Conservation (phyloP, 2,329 filamentous ascomycete species). For the Aspergillus terreus region DNA sequence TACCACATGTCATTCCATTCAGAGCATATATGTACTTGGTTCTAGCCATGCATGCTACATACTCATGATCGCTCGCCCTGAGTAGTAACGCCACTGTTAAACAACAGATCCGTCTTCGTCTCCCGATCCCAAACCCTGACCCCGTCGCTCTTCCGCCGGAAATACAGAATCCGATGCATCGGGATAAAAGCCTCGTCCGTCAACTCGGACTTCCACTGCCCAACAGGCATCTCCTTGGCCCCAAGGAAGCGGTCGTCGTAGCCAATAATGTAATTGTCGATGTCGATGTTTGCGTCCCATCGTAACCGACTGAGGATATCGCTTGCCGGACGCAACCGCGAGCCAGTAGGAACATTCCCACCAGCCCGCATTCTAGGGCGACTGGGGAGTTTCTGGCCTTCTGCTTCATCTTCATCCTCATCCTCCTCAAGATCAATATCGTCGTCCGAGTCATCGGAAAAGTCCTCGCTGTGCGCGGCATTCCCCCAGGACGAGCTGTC, state of each 20-base stretch:
- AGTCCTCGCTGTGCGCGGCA: neutral
- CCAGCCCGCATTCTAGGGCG: neutral
- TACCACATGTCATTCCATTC: too few species aligned
- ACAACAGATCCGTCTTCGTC: conserved; percentile 1
- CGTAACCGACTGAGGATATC: conserved; percentile 4
- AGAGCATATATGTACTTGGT: too few species aligned
- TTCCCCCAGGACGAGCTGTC: neutral
- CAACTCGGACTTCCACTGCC: conserved; percentile 6
- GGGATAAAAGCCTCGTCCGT: conserved; percentile 10
- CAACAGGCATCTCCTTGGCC: conserved; percentile 2
- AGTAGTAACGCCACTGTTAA: neutral
- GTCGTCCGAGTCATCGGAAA: neutral
- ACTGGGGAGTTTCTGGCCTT: neutral
- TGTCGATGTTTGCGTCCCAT: conserved; percentile 4
- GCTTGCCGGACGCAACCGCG: conserved; percentile 1
- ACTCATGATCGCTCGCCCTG: too few species aligned
- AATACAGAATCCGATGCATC: conserved; percentile 8
- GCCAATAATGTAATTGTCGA: conserved; percentile 5
- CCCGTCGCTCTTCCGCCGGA: conserved; percentile 5
- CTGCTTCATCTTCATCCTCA: neutral
- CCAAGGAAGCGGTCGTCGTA: conserved; percentile 8
- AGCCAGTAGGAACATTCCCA: neutral
- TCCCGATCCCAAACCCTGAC: conserved; percentile 8
- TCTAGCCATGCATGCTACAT: too few species aligned
- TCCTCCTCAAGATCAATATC: conserved; percentile 8